These are phyloP conservation scores for Ilyonectria sp. DNA, from an alignment of 2,329 filamentous ascomycete species.

Conservation along the genomic window DNA sequence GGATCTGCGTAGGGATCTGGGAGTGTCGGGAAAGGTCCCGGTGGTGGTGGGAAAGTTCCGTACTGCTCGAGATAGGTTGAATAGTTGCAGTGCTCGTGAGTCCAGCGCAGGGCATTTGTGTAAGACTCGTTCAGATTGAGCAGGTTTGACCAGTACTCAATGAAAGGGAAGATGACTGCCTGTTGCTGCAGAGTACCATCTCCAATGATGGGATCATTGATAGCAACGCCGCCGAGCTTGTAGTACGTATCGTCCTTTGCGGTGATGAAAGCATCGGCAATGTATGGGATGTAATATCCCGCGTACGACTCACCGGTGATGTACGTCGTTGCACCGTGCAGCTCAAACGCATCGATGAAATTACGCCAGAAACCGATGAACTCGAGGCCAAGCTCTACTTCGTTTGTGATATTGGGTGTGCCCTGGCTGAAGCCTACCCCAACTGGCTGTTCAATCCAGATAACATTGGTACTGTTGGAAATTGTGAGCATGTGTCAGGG, in stretches of 20 bases:
- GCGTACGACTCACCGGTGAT: slow-evolving; percentile 81
- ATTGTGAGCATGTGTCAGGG: fast-evolving
- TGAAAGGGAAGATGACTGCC: slow-evolving; percentile 69
- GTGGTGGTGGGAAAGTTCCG: slow-evolving; percentile 77
- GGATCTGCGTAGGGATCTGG: slow-evolving; percentile 47
- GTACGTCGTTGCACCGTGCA: slow-evolving; percentile 79
- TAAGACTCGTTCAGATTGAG: slow-evolving; percentile 76
- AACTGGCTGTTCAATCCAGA: slow-evolving; percentile 81
- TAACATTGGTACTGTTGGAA: slow-evolving; percentile 72
- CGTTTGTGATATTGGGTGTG: slow-evolving; percentile 73
- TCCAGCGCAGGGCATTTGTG: slow-evolving; percentile 65
- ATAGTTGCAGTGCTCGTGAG: slow-evolving; percentile 74
- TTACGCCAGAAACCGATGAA: slow-evolving; percentile 87
- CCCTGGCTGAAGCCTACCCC: slow-evolving; percentile 80
- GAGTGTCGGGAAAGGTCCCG: slow-evolving; percentile 67
- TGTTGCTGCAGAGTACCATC: slow-evolving; percentile 61
- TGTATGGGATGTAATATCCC: slow-evolving; percentile 79
- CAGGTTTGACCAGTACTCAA: slow-evolving; percentile 72
- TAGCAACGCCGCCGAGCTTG: slow-evolving; percentile 77
- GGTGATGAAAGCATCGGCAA: slow-evolving; percentile 81
- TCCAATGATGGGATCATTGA: slow-evolving; percentile 80
- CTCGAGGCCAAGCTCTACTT: slow-evolving; percentile 78
- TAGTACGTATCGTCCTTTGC: slow-evolving; percentile 76
- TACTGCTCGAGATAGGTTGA: slow-evolving; percentile 72
- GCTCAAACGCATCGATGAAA: slow-evolving; percentile 79